Evolutionary conservation across 179 eudicot genomes (phyloP), one percentile per base, ranked within the genome.

Genomic region (Pouteria campechiana): DNA sequence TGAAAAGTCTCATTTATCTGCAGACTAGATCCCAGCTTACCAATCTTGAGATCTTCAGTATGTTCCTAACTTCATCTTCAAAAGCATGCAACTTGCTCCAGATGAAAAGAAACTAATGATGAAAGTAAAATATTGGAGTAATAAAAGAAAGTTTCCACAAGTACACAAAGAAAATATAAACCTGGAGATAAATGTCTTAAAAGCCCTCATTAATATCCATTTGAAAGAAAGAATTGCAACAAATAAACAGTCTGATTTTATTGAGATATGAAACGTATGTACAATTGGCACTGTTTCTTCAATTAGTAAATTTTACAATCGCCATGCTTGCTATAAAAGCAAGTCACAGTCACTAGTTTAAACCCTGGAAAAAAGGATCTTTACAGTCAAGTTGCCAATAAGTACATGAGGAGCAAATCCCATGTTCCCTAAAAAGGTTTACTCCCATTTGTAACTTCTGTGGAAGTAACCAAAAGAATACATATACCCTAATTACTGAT

Each of bases 301-400:
- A 52, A 69, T 49, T 48, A 68, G 58, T 71, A 64, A 62, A 51
- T 47, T 68, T 72, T 73, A 69, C 61, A 69, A 51, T 57, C 61
- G 54, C 66, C 61, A 44, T 41, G 25, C 46, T 39, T 34, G 45
- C 70, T 78, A 57, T 55, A 54, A 46, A 50, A 65, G 28, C 39
- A 50, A 17, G 54, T 35, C 69, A 60, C 56, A 41, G 50, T 58
- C 48, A 44, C 58, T 44, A 46, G 44, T 63, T 63, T 51, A 32
- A 47, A 49, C 18, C 10, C 33, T 44, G 47, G 47, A 36, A 36
- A 67, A 68, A 74, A 62, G 45, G 59, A 60, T 32, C 58, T 64
- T 68, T 68, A 64, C 69, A 47, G 68, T 47, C 74, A 44, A 43
- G 19, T n/a, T n/a, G 49, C 60, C 64, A 51, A 58, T 37, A 53